These are phyloP conservation scores for Chaetomiaceae sp. DNA, from an alignment of 2,329 filamentous ascomycete species.

Conservation along the genomic window DNA sequence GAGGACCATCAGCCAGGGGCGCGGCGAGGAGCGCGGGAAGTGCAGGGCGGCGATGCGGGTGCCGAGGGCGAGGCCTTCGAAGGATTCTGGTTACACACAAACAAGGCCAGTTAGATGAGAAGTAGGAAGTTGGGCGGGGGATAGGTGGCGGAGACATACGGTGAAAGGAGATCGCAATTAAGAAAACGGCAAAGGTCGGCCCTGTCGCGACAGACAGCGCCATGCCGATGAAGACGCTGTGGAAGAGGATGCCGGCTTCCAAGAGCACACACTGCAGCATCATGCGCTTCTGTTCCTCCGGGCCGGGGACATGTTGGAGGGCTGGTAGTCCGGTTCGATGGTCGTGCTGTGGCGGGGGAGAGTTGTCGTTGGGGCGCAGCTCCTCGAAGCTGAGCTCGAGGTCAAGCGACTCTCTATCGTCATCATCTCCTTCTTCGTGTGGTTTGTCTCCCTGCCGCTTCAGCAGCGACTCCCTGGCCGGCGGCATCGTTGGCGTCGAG, in stretches of 20 bases:
- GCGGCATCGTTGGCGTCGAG: conserved; percentile 41
- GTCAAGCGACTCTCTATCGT: conserved; percentile 47
- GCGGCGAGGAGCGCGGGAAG: conserved; percentile 67
- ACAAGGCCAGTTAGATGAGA: too few species aligned
- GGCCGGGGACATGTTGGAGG: conserved; percentile 29
- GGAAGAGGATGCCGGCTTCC: conserved; percentile 79
- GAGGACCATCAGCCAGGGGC: conserved; percentile 79
- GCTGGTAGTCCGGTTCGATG: conserved; percentile 8
- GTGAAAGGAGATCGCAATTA: conserved; percentile 78
- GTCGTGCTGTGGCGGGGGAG: conserved; percentile 22
- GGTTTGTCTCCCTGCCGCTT: conserved; percentile 27
- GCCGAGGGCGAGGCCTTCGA: conserved; percentile 81
- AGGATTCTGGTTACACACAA: too few species aligned
- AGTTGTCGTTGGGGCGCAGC: conserved; percentile 43
- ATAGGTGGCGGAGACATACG: conserved; percentile 30
- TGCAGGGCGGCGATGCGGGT: conserved; percentile 79
- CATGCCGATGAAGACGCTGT: conserved; percentile 85
- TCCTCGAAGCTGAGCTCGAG: conserved; percentile 59
- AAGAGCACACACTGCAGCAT: conserved; percentile 75
- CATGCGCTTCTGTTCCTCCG: conserved; percentile 60
- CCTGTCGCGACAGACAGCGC: conserved; percentile 77
- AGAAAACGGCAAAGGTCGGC: conserved; percentile 72
- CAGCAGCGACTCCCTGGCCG: conserved; percentile 15
- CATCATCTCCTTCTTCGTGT: conserved; percentile 34
- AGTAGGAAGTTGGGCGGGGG: background rate